Base-by-base conservation (phyloP, 148 eudicot genomes). In the Camellia granthamiana region DNA sequence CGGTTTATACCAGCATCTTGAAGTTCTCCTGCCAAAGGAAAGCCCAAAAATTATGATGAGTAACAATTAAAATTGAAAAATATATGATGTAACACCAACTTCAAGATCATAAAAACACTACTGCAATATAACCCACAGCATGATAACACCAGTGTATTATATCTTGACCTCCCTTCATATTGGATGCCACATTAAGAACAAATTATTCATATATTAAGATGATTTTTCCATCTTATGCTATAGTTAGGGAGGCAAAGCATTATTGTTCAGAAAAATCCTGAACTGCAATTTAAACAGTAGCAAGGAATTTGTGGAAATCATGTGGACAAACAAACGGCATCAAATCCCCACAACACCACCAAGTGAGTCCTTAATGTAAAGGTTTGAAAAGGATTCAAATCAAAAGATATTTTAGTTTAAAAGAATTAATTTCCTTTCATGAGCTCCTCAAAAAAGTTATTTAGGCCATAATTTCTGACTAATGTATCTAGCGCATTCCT, bases 1-100 rank as follows among this genome's bases (percentile, higher is more conserved):
- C 98, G 94, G 75, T 83, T 95, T 60, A 90, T 79, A 78, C 98
- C 87, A 86, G 97, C 99, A 85, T 93, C 94, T 65, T 92, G 87
- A 84, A 95, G 83, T 76, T 93, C 99, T 74, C 99, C 99, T 95
- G 92, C 77, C 58, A 72, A 79, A 72, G 43, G 63, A 54, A 62
- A 41, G 42, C 59, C 23, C 73, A 74, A 49, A 30, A 62, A 46
- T 60, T n/a, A 9, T 11, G 64, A 74, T 58, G 11, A 71, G n/a
- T 51, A 80, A 74, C 60, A 5, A 41, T 42, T 38, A 56, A 41
- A 0, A 54, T 0, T 38, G 23, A 42, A 5, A 19, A 23, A 74
- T 13, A 42, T 42, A 43, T 41, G 12, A 75, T 38, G 16, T n/a
- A 55, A 55, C 49, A n/a, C 49, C n/a, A 52, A 46, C 63, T 52